Evolutionary conservation across 768 basidiomycete genomes (phyloP).

Genomic region (Phylloporus arenicola): DNA sequence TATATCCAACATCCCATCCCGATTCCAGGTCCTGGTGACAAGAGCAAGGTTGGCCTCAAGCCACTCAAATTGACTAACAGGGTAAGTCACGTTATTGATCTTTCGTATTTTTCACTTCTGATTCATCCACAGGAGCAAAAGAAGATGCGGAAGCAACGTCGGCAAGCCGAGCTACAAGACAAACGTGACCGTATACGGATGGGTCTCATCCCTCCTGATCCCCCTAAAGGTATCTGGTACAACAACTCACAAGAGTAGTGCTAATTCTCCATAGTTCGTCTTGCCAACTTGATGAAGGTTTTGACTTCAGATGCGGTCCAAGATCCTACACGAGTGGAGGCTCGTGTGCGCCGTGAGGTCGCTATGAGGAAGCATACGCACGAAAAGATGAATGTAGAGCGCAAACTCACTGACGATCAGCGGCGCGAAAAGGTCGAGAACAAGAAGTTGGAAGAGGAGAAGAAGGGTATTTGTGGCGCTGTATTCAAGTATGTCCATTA

Average conservation of each 20-base stretch:
- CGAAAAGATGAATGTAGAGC: conserved; percentile 89
- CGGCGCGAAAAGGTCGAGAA: conserved; percentile 78
- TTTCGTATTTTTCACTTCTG: not conserved
- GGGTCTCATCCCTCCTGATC: conserved; percentile 92
- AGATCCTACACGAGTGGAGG: conserved; percentile 97
- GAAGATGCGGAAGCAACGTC: conserved; percentile 89
- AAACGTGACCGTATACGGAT: conserved; percentile 92
- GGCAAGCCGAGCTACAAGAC: conserved; percentile 87
- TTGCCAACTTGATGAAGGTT: conserved; percentile 96
- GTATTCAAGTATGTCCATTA: conserved; percentile 77
- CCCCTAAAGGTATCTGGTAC: conserved; percentile 74
- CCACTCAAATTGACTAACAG: conserved; percentile 92
- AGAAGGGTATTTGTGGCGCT: conserved; percentile 74
- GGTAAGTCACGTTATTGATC: conserved; percentile 29
- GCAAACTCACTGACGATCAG: conserved; percentile 90
- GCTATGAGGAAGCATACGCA: conserved; percentile 84
- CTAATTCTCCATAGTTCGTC: conserved; percentile 54
- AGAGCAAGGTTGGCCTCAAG: conserved; percentile 71
- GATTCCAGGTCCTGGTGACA: conserved; percentile 86
- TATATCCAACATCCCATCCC: conserved; percentile 98
- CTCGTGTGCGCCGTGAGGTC: conserved; percentile 89
- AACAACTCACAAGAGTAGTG: not conserved
- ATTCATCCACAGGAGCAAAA: conserved; percentile 67
- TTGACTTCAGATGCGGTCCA: conserved; percentile 93
- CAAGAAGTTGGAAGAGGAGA: conserved; percentile 85